Base-by-base conservation (phyloP, 495 filamentous ascomycete genomes). In the Hypoxylon crocopeplum region DNA sequence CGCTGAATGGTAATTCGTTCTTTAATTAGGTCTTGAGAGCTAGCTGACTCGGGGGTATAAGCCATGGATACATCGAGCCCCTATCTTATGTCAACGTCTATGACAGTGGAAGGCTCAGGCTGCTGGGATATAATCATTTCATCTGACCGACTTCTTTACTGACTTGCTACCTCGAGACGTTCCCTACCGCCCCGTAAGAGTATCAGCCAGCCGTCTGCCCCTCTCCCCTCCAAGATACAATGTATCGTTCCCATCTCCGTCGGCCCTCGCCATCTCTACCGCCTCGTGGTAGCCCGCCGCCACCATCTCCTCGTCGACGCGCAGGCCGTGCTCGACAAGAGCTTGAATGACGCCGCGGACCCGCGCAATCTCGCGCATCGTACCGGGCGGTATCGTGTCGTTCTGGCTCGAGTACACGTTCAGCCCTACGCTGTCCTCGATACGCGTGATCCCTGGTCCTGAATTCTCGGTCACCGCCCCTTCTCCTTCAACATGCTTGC, bases 301-400 rank as follows among this genome's bases (percentile, higher is more conserved):
- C 11, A 98, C 87, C 72, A 91, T 92, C 20, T 95, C 92, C 75
- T 98, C 93, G 69, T 98, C 95, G 27, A 98, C 92, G 21, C 86
- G 81, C 17, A 92, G 74, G 2, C 91, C 88, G n/a, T 84, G 79
- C 70, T 92, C 88, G 10, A 94, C 88, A 56, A 98, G 72, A 7
- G 89, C 87, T 44, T 80, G 86, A 27, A 98, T 86, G 44, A 92
- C 89, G 13, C 91, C 87, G 3, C 86, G 76, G 27, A 97, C 71
- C 39, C 94, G 82, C 21, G 89, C 84, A 71, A 98, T 97, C 78
- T 98, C 95, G 52, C 87, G 82, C 71, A 93, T 84, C 25, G 92
- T 94, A 38, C 83, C 86, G 0, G 81, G 70, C 2, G 79, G 69
- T 57, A 98, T 91, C 49, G 83, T 80, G 59, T 96, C 93, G 59